Base-by-base conservation (phyloP, 257 asterid species). In the Nicotiana undulata region DNA sequence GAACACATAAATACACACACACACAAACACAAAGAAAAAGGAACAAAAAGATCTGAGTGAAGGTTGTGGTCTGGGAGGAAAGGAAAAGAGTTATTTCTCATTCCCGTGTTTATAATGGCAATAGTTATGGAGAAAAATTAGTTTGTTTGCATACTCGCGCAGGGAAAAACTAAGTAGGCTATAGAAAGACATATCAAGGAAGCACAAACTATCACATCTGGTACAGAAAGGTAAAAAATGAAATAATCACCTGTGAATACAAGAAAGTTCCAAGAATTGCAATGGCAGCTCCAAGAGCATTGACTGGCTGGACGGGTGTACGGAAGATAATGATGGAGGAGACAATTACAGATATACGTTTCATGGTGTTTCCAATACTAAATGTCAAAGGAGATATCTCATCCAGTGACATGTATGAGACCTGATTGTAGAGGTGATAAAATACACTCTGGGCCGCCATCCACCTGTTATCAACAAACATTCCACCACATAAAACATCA, bases 261-360 rank as follows among this genome's bases (percentile, higher is more conserved):
- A 95, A 84, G 94, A 95, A 95, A 82, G 99, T 95, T 81, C 99
- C 99, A 29, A 93, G 86, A 82, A 93, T 46, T 2, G 99, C 99
- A 6, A 95, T 92, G 46, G 99, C 98, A 76, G 98, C 99, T 77
- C 99, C 99, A n/a, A 95, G 94, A 74, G 98, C 98, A 75, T 95
- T 95, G 87, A 95, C 87, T 9, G 98, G 99, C 84, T 86, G 93
- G 56, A 95, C 92, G 18, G 99, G 99, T 28, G 97, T 95, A 66
- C 68, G 94, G 93, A 95, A 95, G 75, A 95, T 95, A 68, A 95
- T 93, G 88, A 95, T 95, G 65, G 99, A 95, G 0, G 99, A 90
- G 78, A 95, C 97, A 1, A 95, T 95, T 80, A 95, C 99, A 3
- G 98, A 93, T 10, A 95, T 92, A 37, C 99, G 96, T 82, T 93